These are phyloP conservation scores for Rhododendron ovatum DNA, from an alignment of 148 eudicot genomes.

Conservation along the genomic window DNA sequence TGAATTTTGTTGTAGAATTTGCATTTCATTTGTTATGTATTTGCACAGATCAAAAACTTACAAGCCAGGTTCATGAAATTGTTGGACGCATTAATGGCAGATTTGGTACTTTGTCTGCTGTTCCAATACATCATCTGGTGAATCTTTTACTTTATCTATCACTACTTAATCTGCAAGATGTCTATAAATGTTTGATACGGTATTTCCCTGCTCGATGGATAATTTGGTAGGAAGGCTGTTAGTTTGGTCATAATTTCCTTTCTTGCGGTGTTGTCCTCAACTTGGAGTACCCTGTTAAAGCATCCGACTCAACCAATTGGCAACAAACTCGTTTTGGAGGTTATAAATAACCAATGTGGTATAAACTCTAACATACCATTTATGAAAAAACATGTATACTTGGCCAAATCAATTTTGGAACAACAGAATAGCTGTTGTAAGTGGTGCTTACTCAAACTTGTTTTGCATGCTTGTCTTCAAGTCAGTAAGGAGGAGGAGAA, in stretches of 20 bases:
- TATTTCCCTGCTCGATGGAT: background rate
- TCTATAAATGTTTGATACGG: background rate
- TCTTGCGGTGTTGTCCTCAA: background rate
- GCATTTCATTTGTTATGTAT: background rate
- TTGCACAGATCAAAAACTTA: constrained; percentile 78
- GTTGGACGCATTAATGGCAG: constrained; percentile 94
- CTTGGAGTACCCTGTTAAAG: background rate
- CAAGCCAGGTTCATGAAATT: constrained; percentile 93
- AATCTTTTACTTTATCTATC: constrained; percentile 18
- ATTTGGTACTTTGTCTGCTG: constrained; percentile 75
- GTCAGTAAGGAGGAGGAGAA: background rate
- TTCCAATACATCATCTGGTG: constrained; percentile 94
- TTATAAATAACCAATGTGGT: too few species aligned
- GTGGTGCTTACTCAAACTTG: background rate
- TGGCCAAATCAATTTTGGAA: background rate
- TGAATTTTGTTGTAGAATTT: background rate
- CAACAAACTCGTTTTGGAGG: too few species aligned
- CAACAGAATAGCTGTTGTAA: background rate
- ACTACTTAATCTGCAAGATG: background rate
- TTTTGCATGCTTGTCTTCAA: background rate
- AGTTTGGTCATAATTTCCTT: background rate
- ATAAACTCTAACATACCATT: background rate
- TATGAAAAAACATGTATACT: background rate
- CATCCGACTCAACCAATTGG: too few species aligned
- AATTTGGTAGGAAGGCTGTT: background rate